Evolutionary conservation across 2,329 filamentous ascomycete species (phyloP), one percentile per base, ranked within the genome.

Genomic region (Fusarium coffeatum): DNA sequence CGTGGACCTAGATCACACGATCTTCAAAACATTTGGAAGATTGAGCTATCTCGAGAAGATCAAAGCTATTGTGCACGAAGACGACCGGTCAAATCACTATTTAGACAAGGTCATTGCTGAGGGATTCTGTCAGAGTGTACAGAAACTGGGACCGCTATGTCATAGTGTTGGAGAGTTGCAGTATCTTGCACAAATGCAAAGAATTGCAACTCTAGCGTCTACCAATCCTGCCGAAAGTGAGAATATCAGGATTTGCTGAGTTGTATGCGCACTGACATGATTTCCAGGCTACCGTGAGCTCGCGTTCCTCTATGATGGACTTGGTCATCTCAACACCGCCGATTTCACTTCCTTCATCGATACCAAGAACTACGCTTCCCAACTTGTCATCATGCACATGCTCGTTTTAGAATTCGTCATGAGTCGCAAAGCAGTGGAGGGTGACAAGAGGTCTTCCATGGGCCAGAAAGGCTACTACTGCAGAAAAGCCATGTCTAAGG

Each of bases 351-450:
- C 72, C 1, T 80, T 82, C 28, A 62, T 75, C 18, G 70, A 80
- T 32, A 68, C 76, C 0, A 59, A 64, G 1, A 81, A 80, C 55
- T 53, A 76, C 43, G 53, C 69, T 5, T 76, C 77, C 1, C 81
- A 79, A 41, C 69, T 83, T 0, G 73, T 82, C 5, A 74, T 82
- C 25, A 73, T 79, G 30, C 80, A 83, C 60, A 78, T 81, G 57
- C 74, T 81, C 8, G 66, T 81, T 7, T 41, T 79, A 0, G 77
- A 78, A 11, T 76, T 74, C 47, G 71, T 78, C 43, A 74, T 78
- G 72, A 71, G 71, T 16, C 66, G 72, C 6, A 75, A 72, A 28
- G 61, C 59, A 3, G 53, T 69, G 12, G 64, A 67, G 8, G 55
- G 62, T 9, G 51, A 50, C 4, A 30, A 59, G 11, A 57, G 46